phyloP scores from a whole-genome alignment of 805 yeast species.

The Candida loeiensis region DNA sequence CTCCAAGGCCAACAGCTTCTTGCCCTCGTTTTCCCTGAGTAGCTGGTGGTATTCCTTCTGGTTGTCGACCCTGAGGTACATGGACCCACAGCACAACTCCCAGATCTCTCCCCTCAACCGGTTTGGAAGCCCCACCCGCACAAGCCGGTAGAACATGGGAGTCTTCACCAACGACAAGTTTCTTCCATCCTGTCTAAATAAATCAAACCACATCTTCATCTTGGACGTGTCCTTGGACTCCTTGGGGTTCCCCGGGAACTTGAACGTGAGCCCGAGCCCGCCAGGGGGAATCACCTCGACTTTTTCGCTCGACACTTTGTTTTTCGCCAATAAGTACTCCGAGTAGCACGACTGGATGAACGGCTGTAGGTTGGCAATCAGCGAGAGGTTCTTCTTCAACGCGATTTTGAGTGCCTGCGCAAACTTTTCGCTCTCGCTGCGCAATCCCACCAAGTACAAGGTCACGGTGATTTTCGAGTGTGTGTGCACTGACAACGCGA shows the following conservation, averaged over 20 bases:
- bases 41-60: conserved; percentile 56
- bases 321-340: conserved; percentile 70
- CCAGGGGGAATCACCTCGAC: conserved; percentile 62
- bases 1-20: conserved; percentile 79
- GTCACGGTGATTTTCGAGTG: conserved; percentile 60
- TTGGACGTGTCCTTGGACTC: conserved; percentile 77
- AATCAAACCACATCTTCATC: conserved; percentile 91
- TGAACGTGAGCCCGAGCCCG: conserved; percentile 81
- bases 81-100: conserved; percentile 89
- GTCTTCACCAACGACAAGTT: conserved; percentile 73
- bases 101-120: conserved; percentile 92
- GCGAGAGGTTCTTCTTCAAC: conserved; percentile 58
- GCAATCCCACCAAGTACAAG: conserved; percentile 73
- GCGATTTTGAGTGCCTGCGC: conserved; percentile 62
- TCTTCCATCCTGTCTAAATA: conserved; percentile 78
- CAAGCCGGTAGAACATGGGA: conserved; percentile 73
- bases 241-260: conserved; percentile 86
- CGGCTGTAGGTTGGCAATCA: conserved; percentile 58
- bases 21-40: conserved; percentile 57
- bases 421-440: conserved; percentile 77
- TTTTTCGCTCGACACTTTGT: conserved; percentile 41
- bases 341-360: conserved; percentile 77
- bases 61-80: conserved; percentile 65
- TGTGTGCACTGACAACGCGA: conserved; percentile 71
- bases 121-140: conserved; percentile 93